Base-by-base conservation (phyloP, 805 yeast species). In the Saccharomycopsis microspora region DNA sequence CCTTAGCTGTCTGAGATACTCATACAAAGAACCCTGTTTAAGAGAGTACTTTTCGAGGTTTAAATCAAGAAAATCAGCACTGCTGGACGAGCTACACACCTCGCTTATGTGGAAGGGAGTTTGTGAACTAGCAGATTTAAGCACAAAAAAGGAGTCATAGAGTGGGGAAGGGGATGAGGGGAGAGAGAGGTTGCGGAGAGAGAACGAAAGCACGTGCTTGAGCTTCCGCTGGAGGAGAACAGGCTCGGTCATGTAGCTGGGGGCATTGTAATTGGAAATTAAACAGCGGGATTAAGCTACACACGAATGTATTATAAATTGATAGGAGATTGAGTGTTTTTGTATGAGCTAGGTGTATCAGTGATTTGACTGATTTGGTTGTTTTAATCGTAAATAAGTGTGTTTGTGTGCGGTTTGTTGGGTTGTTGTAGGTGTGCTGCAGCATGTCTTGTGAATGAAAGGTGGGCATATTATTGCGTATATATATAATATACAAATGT, bases 101-200 rank as follows among this genome's bases (percentile, higher is more conserved):
- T 52, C 55, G 41, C 55, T 52, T 9, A 50, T 43, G 43, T 52
- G 50, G 35, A 52, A 52, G 31, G 55, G 55, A 9, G 6, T 32
- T 4, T 35, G 42, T 19, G 28, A 10, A 19, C 32, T 29, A 10
- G 10, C 34, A 9, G 9, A 10, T 9, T 32, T 7, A 5, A 40
- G 38, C 8, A n/a, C 39, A 34, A 43, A 44, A 35, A 49, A 49
- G 31, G 36, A 35, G 30, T 49, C 52, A 44, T 11, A 29, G 4
- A 40, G 35, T 11, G 10, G n/a, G 31, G 28, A 34, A 2, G 34
- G 35, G 29, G 39, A 39, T 8, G 40, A 27, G 9, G 28, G 35
- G 9, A 41, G 19, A 19, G 28, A 9, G 19, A 49, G 27, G 37
- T 48, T 51, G 29, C 44, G 7, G 9, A 51, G 7, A 30, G 54